phyloP scores from a whole-genome alignment of 116 monocot species.

The Papilionanthe hybrid region DNA sequence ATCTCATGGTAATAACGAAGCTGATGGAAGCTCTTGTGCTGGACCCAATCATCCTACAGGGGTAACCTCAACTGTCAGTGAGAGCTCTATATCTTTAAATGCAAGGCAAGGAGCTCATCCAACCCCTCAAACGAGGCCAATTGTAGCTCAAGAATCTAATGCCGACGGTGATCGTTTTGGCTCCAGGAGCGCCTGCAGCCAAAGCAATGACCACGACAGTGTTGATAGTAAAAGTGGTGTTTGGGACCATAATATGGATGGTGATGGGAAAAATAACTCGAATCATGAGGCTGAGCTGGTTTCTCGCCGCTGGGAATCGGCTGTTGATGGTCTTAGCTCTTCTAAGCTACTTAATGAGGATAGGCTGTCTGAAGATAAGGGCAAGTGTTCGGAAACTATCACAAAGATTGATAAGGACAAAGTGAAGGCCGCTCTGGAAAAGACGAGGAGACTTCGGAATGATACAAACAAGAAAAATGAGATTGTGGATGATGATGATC shows the following conservation, averaged over 20 bases:
- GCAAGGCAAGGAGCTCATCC: constrained; percentile 2
- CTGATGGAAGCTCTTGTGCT: constrained; percentile 24
- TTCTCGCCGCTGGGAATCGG: neutral
- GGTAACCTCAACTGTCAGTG: constrained; percentile 4
- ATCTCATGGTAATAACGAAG: constrained; percentile 20
- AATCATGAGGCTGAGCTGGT: neutral
- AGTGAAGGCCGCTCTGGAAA: constrained; percentile 36
- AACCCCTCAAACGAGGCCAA: neutral
- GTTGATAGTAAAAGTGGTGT: neutral
- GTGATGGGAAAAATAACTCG: constrained; percentile 2
- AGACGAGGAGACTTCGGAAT: constrained; percentile 12
- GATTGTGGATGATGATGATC: constrained; percentile 29
- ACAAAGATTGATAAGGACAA: constrained; percentile 41
- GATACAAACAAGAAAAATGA: constrained; percentile 14
- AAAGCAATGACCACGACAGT: neutral
- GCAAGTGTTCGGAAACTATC: constrained; percentile 1
- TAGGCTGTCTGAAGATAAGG: neutral
- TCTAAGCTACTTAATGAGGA: too few species aligned
- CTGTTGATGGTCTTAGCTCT: neutral
- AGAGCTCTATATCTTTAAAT: constrained; percentile 9
- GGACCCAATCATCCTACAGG: constrained; percentile 14
- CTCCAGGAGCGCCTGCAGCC: neutral
- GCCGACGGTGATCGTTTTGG: neutral
- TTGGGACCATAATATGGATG: constrained; percentile 1
- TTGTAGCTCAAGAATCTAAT: neutral